These are phyloP conservation scores for Ammopiptanthus mongolicus DNA, from an alignment of 306 rosid species.

Conservation along the genomic window DNA sequence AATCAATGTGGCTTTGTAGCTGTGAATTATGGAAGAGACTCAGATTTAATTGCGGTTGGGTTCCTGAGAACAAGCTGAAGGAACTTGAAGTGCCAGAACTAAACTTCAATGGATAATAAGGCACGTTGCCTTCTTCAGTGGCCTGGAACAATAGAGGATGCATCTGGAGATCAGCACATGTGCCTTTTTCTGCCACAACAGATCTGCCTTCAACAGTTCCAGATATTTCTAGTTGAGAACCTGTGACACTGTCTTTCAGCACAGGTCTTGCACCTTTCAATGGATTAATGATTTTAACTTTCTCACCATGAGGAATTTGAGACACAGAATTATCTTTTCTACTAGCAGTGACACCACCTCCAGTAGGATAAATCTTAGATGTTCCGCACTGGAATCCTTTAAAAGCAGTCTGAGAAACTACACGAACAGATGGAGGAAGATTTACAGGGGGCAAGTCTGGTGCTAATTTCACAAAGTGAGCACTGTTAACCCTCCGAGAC, in stretches of 20 bases:
- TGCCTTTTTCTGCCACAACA: conserved; percentile 43
- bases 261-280: conserved; percentile 24
- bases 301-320: conserved; percentile 41
- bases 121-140: conserved; percentile 52
- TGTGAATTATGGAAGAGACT: conserved; percentile 67
- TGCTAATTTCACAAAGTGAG: conserved; percentile 72
- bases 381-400: conserved; percentile 49
- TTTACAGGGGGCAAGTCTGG: conserved; percentile 90
- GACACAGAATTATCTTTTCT: conserved; percentile 35
- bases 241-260: conserved; percentile 25
- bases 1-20: conserved; percentile 45
- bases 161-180: conserved; percentile 67
- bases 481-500: conserved; percentile 42
- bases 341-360: conserved; percentile 32
- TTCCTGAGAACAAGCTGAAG: conserved; percentile 61
- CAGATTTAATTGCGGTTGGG: conserved; percentile 70
- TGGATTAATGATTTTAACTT: conserved; percentile 18
- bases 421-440: conserved; percentile 88
- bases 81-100: conserved; percentile 48
- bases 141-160: conserved; percentile 91
- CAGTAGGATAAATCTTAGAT: conserved; percentile 42
- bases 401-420: conserved; percentile 76
- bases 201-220: conserved; percentile 37
- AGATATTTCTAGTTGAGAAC: conserved; percentile 35
- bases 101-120: conserved; percentile 58